These are phyloP conservation scores for Scheffersomyces parashehatae DNA, from an alignment of 1,139 yeast species.

Conservation along the genomic window DNA sequence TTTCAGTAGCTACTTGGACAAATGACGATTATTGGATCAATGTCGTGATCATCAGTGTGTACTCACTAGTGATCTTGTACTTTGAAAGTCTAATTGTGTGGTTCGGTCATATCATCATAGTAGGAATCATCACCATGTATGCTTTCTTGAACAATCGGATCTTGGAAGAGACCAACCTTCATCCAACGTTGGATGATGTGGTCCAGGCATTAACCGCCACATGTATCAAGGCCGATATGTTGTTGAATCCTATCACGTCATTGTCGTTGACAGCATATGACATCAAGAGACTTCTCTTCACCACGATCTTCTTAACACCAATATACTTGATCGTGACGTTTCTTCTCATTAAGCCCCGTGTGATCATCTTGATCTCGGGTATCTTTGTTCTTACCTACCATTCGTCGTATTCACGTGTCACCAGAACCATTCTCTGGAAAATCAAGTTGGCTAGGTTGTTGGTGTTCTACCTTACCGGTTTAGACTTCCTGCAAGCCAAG, in stretches of 20 bases:
- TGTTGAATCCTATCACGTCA: slow-evolving; percentile 74
- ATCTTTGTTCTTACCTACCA: slow-evolving; percentile 76
- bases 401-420: slow-evolving; percentile 78
- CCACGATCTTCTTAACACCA: slow-evolving; percentile 85
- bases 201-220: slow-evolving; percentile 79
- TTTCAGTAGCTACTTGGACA: slow-evolving; percentile 88
- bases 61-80: slow-evolving; percentile 64
- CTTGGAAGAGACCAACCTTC: slow-evolving; percentile 54
- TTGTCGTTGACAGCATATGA: slow-evolving; percentile 74
- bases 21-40: slow-evolving; percentile 81
- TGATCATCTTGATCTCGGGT: slow-evolving; percentile 62
- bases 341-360: slow-evolving; percentile 69
- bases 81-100: slow-evolving; percentile 72
- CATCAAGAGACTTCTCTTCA: slow-evolving; percentile 73
- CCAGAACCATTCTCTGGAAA: slow-evolving; percentile 82
- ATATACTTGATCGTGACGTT: slow-evolving; percentile 69
- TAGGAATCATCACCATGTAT: slow-evolving; percentile 65
- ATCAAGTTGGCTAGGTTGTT: slow-evolving; percentile 68
- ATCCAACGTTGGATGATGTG: slow-evolving; percentile 87
- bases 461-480: slow-evolving; percentile 81
- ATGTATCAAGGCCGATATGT: slow-evolving; percentile 72
- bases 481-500: slow-evolving; percentile 67
- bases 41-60: slow-evolving; percentile 58
- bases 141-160: slow-evolving; percentile 57
- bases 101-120: slow-evolving; percentile 78